phyloP scores from a whole-genome alignment of 805 yeast species.

The Lachancea thermotolerans region DNA sequence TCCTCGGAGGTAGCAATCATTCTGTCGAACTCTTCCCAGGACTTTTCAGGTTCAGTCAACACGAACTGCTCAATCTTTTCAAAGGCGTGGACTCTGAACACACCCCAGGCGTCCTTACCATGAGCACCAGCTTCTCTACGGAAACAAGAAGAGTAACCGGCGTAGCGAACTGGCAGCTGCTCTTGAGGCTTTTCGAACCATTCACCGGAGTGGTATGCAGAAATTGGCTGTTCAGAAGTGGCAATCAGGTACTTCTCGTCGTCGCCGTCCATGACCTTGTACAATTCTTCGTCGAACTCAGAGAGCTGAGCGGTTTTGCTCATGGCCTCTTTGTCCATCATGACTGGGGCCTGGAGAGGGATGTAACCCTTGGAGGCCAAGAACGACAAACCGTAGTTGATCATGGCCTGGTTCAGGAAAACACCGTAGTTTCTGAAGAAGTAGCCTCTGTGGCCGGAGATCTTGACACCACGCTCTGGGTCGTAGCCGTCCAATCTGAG shows the following conservation, averaged over 20 bases:
- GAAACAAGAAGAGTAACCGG: conserved; percentile 98
- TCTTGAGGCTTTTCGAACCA: conserved; percentile 98
- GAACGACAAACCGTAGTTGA: conserved; percentile 89
- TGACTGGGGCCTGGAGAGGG: conserved; percentile 96
- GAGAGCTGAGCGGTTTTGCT: conserved; percentile 98
- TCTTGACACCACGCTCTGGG: conserved; percentile 96
- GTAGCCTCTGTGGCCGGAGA: conserved; percentile 98
- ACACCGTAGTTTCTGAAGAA: conserved; percentile 94
- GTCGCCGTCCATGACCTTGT: conserved; percentile 93
- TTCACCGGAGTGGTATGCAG: conserved; percentile 94
- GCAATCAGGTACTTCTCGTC: conserved; percentile 98
- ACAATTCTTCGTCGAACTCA: conserved; percentile 95
- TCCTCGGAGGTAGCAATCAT: conserved; percentile 91
- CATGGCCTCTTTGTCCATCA: conserved; percentile 99
- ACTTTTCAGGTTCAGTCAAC: conserved; percentile 93
- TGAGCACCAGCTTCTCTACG: conserved; percentile 99
- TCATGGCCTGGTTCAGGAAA: conserved; percentile 94
- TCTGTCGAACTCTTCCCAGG: conserved; percentile 95
- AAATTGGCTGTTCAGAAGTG: conserved; percentile 97
- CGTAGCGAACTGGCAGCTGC: conserved; percentile 94
- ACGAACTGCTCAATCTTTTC: conserved; percentile 97
- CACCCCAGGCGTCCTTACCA: conserved; percentile 99
- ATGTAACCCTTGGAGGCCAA: conserved; percentile 71
- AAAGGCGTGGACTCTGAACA: conserved; percentile 96
- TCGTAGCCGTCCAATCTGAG: conserved; percentile 95